Evolutionary conservation across 495 filamentous ascomycete species (phyloP).

Genomic region (Glonium stellatum): DNA sequence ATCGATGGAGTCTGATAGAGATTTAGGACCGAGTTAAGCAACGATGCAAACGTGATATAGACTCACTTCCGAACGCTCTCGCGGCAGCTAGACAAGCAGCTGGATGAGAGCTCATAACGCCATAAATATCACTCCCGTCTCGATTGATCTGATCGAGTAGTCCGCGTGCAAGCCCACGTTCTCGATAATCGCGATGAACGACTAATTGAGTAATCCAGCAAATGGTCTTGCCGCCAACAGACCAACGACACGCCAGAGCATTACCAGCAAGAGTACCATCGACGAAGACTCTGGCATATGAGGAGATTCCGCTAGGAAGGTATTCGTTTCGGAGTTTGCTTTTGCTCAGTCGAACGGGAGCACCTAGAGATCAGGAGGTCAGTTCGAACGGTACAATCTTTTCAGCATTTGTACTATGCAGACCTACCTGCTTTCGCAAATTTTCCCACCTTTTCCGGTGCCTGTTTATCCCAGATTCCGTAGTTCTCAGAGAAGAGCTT

Average conservation of each 20-base stretch:
- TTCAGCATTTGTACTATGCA: not conserved
- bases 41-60: not conserved
- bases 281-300: constrained; percentile 30
- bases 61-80: constrained; percentile 23
- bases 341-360: constrained; percentile 27
- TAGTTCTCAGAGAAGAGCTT: constrained; percentile 36
- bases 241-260: constrained; percentile 37
- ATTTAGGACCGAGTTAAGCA: constrained; percentile 9
- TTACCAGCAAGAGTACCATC: constrained; percentile 34
- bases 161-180: constrained; percentile 31
- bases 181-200: constrained; percentile 32
- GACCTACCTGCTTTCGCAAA: constrained; percentile 24
- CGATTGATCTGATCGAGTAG: constrained; percentile 28
- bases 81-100: constrained; percentile 24
- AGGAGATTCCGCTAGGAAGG: constrained; percentile 23
- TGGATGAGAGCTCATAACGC: constrained; percentile 32
- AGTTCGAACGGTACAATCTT: constrained; percentile 10
- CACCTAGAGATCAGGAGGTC: constrained; percentile 25
- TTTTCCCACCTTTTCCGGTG: constrained; percentile 10
- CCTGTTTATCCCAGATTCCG: constrained; percentile 31
- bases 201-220: constrained; percentile 41
- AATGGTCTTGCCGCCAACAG: constrained; percentile 21
- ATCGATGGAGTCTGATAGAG: constrained; percentile 7
- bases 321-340: constrained; percentile 25
- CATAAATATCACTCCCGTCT: constrained; percentile 31